These are phyloP conservation scores for Phytopythium aichiense DNA, from an alignment of 352 stramenopile species.

Conservation along the genomic window DNA sequence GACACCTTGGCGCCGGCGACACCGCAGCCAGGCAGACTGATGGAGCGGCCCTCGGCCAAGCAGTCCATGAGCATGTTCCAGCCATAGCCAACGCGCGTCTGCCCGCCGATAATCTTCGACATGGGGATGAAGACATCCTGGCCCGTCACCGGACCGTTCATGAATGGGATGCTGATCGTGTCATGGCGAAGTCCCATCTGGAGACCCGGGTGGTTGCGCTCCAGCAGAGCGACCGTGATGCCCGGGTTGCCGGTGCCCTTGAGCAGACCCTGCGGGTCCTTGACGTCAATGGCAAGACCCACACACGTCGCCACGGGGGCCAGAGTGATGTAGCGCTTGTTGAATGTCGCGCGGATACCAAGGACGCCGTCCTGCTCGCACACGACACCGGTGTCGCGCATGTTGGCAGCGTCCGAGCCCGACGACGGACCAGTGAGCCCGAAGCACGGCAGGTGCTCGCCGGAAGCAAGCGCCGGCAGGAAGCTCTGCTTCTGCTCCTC, in stretches of 20 bases:
- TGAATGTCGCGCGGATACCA: constrained; percentile 95
- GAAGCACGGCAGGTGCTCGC: constrained; percentile 97
- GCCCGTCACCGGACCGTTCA: constrained; percentile 97
- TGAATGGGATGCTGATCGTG: constrained; percentile 95
- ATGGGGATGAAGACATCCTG: constrained; percentile 98
- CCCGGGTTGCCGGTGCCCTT: constrained; percentile 92
- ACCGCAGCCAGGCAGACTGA: constrained; percentile 94
- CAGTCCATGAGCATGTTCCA: constrained; percentile 99
- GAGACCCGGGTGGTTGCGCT: constrained; percentile 93
- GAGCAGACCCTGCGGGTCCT: constrained; percentile 94
- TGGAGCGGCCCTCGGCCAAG: constrained; percentile 95
- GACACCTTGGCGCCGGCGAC: constrained; percentile 90
- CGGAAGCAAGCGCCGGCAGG: constrained; percentile 89
- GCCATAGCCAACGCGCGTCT: constrained; percentile 94
- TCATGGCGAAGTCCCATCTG: constrained; percentile 96
- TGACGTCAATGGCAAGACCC: constrained; percentile 95
- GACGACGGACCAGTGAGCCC: constrained; percentile 94
- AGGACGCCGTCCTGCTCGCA: constrained; percentile 93
- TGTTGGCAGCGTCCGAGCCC: constrained; percentile 93
- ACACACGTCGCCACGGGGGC: constrained; percentile 96
- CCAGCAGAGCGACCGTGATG: constrained; percentile 96
- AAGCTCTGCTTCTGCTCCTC: constrained; percentile 96
- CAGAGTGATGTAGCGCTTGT: constrained; percentile 99
- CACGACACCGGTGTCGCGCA: constrained; percentile 94
- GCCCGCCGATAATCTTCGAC: constrained; percentile 95